A percentile compares a stretch with the other conserved stretches of the same genome.
phyloP scores from a whole-genome alignment of 176 grass and related monocot genomes.

The Juncus inflexus region DNA sequence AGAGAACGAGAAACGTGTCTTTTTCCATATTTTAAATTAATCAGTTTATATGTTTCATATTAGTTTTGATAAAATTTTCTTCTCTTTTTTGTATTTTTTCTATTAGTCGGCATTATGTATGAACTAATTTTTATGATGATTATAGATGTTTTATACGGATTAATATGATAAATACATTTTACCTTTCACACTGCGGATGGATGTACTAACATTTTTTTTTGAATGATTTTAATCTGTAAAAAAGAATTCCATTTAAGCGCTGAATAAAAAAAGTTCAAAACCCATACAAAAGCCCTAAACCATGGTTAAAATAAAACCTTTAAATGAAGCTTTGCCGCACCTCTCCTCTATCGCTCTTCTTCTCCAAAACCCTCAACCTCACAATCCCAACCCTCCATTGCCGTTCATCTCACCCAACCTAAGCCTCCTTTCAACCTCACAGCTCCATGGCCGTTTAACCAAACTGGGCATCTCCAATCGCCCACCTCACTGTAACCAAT shows the following conservation, averaged over 20 bases:
- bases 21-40: no score
- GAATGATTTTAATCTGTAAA: no score
- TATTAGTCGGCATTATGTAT: no score
- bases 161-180: not conserved
- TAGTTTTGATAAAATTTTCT: no score
- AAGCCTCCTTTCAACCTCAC: constrained; percentile 13
- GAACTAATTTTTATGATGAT: no score
- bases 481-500: constrained; percentile 42
- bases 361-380: not conserved
- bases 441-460: constrained; percentile 50
- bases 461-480: constrained; percentile 44
- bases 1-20: no score
- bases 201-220: not conserved
- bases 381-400: not conserved
- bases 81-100: no score
- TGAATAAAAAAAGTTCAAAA: no score
- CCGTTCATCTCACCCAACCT: constrained; percentile 10
- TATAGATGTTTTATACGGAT: no score
- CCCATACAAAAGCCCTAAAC: no score
- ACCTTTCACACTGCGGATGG: not conserved
- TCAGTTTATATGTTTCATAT: no score
- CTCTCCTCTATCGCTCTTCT: not conserved
- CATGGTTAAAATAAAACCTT: not conserved
- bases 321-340: constrained; percentile 19
- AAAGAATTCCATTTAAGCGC: no score